phyloP scores from a whole-genome alignment of 2,329 filamentous ascomycete species.

The Neocatenulostroma microsporum region DNA sequence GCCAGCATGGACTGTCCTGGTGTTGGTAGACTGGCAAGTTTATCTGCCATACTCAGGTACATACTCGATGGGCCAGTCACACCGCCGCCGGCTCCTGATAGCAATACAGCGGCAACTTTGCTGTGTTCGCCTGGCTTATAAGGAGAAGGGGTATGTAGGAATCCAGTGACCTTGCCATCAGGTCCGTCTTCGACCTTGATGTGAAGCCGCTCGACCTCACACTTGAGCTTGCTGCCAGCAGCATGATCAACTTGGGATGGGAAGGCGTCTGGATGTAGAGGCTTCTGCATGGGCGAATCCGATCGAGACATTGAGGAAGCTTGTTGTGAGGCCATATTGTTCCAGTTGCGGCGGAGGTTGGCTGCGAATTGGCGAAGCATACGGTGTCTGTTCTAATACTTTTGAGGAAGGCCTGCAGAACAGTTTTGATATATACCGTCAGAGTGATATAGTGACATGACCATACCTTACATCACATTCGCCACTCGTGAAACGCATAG shows the following conservation, averaged over 20 bases:
- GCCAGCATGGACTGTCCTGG: slow-evolving; percentile 32
- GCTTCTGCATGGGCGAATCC: neutral
- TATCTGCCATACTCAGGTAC: slow-evolving; percentile 36
- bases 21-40: slow-evolving; percentile 31
- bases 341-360: neutral
- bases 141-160: slow-evolving; percentile 1
- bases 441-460: no score
- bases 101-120: slow-evolving; percentile 34
- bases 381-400: no score
- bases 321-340: neutral
- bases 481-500: no score
- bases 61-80: slow-evolving; percentile 34
- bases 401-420: no score
- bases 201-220: neutral
- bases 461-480: neutral
- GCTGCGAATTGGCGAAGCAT: neutral
- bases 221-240: neutral
- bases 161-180: slow-evolving; percentile 14
- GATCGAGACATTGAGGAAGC: neutral
- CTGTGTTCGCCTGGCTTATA: neutral
- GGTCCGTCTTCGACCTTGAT: neutral
- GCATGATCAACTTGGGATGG: neutral
- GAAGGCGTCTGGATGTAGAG: neutral
- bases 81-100: slow-evolving; percentile 35
- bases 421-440: no score